phyloP scores from a whole-genome alignment of 768 basidiomycete species.

The Tephrocybe sp. region DNA sequence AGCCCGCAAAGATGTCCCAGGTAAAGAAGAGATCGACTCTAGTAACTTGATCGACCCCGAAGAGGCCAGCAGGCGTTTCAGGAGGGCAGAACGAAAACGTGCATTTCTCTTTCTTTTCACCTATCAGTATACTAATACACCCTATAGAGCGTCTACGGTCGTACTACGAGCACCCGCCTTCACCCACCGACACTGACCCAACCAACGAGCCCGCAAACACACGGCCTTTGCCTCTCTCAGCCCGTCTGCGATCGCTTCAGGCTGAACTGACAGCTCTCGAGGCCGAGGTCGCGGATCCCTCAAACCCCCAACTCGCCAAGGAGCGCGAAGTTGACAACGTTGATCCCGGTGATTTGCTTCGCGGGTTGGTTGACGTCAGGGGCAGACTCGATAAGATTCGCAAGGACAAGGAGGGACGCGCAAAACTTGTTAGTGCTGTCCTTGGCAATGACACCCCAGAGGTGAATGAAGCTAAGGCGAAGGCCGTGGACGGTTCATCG shows the following conservation, averaged over 20 bases:
- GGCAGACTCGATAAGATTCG: conserved; percentile 67
- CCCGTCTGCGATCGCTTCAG: conserved; percentile 66
- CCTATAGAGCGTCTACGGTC: conserved; percentile 49
- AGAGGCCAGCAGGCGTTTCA: conserved; percentile 70
- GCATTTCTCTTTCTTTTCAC: conserved; percentile 32
- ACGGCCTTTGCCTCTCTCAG: conserved; percentile 49
- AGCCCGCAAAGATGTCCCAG: conserved; percentile 38
- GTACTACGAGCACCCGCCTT: conserved; percentile 71
- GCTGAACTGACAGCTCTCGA: conserved; percentile 82
- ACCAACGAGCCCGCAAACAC: conserved; percentile 30
- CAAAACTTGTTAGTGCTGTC: conserved; percentile 59
- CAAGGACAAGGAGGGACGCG: conserved; percentile 65
- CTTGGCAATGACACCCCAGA: conserved; percentile 35
- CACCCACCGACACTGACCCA: conserved; percentile 52
- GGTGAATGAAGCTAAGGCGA: conserved; percentile 17
- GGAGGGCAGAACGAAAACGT: conserved; percentile 66
- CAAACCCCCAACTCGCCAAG: conserved; percentile 64
- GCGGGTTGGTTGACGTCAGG: conserved; percentile 75
- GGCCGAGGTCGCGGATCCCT: conserved; percentile 75
- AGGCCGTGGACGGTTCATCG: conserved; percentile 6
- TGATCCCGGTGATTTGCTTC: conserved; percentile 75
- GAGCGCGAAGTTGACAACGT: conserved; percentile 61
- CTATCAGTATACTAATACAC: conserved; percentile 1
- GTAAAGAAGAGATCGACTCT: conserved; percentile 69
- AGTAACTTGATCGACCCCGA: conserved; percentile 62